phyloP scores from a whole-genome alignment of 169 alveolate genomes.

The Theileria parva region DNA sequence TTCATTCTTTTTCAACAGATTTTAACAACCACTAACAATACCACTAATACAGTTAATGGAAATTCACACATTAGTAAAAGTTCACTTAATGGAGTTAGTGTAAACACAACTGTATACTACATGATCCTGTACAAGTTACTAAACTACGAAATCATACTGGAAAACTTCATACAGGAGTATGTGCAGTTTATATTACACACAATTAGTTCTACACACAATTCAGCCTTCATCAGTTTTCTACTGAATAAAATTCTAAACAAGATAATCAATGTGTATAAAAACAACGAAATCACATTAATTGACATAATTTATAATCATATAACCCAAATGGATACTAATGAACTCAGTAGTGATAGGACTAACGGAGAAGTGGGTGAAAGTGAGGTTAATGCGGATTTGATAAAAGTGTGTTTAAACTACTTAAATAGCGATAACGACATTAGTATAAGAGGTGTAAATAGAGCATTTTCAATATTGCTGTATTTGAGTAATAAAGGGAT shows the following conservation, averaged over 20 bases:
- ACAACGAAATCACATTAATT: not conserved
- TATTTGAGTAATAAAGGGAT: too few species aligned
- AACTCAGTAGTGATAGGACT: too few species aligned
- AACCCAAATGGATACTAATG: too few species aligned
- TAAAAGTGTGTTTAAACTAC: too few species aligned
- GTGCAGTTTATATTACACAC: not conserved
- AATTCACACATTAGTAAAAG: not conserved
- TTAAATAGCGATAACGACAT: too few species aligned
- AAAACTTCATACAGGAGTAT: not conserved
- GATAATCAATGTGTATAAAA: too few species aligned
- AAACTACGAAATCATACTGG: not conserved
- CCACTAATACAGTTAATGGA: too few species aligned
- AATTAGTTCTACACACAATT: not conserved
- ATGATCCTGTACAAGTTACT: not conserved
- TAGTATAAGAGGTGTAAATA: too few species aligned
- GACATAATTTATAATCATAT: too few species aligned
- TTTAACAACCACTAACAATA: not conserved
- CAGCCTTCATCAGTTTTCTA: not conserved
- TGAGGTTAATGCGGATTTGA: too few species aligned
- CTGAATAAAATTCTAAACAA: not conserved
- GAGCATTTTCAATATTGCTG: too few species aligned
- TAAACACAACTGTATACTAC: not conserved
- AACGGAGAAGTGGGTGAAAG: not conserved
- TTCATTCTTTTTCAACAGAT: not conserved
- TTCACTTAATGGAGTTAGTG: not conserved